Evolutionary conservation across 2,329 filamentous ascomycete species (phyloP), one percentile per base, ranked within the genome.

Genomic region (Pseudodiploospora longispora): DNA sequence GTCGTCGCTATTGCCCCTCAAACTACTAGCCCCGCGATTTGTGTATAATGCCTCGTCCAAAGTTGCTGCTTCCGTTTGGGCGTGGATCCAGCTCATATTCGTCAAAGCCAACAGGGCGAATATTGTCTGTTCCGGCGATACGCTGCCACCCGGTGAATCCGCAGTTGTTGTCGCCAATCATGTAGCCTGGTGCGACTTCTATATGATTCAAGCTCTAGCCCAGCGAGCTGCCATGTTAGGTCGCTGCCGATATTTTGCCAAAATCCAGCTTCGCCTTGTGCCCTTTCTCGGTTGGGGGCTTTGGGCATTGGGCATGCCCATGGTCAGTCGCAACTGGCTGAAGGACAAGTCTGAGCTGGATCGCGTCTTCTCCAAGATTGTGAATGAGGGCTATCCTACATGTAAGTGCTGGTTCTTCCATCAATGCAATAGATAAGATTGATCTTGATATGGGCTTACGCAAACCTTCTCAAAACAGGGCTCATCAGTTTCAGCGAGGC

Each of bases 401-500:
- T 83, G 76, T 80, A 64, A 65, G 73, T 66, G 33, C 30, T 10
- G 30, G 36, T 10, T 31, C 9, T 28, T 19, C 10, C 27, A 19
- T 19, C 19, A 19, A 19, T 19, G 19, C 19, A 19, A 19, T 19
- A 19, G 19, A 19, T 19, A 19, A 19, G 19, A 19, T 19, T 19
- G 19, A 19, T 19, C 19, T 19, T 19, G 19, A 3, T 19, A 3
- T 19, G 19, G 19, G 19, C 19, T 19, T 19, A 19, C 19, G 19
- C 19, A 19, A 19, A 19, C 19, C 19, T 19, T 19, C 19, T 3
- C 19, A 4, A 19, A 41, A 38, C 51, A 81, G 77, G 77, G 80
- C 73, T 82, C 52, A 72, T 83, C 52, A 77, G 76, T 53, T 82
- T 78, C 66, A 79, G 75, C 54, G 79, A 83, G 63, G 74, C 72